Evolutionary conservation across 805 yeast species (phyloP).

Genomic region (Hanseniaspora clermontiae): DNA sequence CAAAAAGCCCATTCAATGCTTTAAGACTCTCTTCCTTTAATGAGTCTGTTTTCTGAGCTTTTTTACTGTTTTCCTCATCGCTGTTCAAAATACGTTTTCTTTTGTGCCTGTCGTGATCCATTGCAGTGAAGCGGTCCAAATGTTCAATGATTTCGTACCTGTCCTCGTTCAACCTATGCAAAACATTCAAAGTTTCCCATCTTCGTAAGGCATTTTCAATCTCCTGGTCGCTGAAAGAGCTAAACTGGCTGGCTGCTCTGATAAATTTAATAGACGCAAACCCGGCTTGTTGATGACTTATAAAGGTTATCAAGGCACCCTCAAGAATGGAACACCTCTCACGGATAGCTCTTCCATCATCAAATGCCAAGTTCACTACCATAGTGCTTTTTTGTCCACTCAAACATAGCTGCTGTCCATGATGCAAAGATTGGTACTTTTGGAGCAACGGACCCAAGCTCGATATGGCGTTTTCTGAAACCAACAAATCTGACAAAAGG

Average conservation of each 20-base stretch:
- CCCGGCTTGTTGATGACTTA: conserved; percentile 7
- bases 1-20: not conserved
- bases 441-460: not conserved
- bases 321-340: conserved; percentile 7
- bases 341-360: conserved; percentile 28
- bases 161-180: conserved; percentile 29
- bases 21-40: not conserved
- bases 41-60: not conserved
- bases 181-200: conserved; percentile 54
- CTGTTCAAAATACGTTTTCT: not conserved
- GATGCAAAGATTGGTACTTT: not conserved
- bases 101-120: not conserved
- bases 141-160: not conserved
- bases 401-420: conserved; percentile 46
- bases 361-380: conserved; percentile 44
- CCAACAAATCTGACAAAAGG: not conserved
- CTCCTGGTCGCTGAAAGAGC: conserved; percentile 29
- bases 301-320: not conserved
- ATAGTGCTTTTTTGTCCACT: conserved; percentile 52
- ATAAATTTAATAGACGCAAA: conserved; percentile 49
- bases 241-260: conserved; percentile 51
- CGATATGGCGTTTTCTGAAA: no score
- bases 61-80: not conserved
- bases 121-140: not conserved
- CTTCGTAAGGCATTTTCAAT: conserved; percentile 35